These are phyloP conservation scores for Penicillium fuscoglaucum DNA, from an alignment of 2,329 filamentous ascomycete species.

Conservation along the genomic window DNA sequence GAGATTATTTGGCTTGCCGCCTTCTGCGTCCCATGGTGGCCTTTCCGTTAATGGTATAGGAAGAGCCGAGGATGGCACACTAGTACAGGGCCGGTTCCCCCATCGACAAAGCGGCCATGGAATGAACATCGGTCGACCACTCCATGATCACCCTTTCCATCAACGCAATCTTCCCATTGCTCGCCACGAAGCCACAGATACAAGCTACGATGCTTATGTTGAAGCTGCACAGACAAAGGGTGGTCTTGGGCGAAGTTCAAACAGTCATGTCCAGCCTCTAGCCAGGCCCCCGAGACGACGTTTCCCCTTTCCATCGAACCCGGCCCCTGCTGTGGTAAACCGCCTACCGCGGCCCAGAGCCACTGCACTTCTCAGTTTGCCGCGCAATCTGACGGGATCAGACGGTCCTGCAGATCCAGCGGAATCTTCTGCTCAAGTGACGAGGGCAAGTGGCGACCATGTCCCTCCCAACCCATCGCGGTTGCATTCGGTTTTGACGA, in stretches of 20 bases:
- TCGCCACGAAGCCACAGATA: slow-evolving; percentile 9
- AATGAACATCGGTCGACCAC: slow-evolving; percentile 29
- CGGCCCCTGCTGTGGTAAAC: neutral
- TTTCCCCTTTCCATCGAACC: neutral
- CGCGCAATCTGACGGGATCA: neutral
- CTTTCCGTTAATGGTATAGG: slow-evolving; percentile 31
- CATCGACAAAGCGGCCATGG: slow-evolving; percentile 45
- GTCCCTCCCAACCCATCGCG: slow-evolving; percentile 2
- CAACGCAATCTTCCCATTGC: slow-evolving; percentile 29
- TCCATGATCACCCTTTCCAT: slow-evolving; percentile 41
- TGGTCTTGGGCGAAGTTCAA: neutral
- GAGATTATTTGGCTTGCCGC: slow-evolving; percentile 33
- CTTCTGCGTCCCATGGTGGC: slow-evolving; percentile 14
- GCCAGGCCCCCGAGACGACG: neutral
- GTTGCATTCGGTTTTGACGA: neutral
- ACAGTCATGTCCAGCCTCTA: neutral
- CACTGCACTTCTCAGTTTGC: neutral
- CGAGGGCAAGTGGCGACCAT: neutral
- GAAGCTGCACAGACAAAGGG: slow-evolving; percentile 5
- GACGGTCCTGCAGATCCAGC: neutral
- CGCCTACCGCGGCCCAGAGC: slow-evolving; percentile 3
- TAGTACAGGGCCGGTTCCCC: slow-evolving; percentile 43
- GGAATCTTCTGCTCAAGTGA: neutral
- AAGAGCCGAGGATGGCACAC: slow-evolving; percentile 44
- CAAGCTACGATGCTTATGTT: neutral